Percentiles rank a stretch among this genome's conserved stretches.
phyloP scores from a whole-genome alignment of 345 rosid species.

The Lagerstroemia speciosa region DNA sequence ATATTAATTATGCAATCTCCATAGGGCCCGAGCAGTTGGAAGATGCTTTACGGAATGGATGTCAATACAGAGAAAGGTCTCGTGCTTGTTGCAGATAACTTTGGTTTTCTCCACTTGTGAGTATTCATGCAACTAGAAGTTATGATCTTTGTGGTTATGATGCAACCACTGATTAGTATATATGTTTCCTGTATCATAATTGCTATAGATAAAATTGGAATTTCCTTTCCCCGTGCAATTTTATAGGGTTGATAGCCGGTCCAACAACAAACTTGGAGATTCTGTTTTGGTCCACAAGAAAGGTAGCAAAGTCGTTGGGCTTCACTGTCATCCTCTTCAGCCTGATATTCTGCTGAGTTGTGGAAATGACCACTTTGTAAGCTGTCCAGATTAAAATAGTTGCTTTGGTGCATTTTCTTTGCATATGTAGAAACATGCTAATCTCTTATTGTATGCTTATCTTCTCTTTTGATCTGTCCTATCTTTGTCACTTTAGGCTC shows the following conservation, averaged over 20 bases:
- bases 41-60: slow-evolving; percentile 96
- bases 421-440: background rate
- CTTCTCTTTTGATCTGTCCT: background rate
- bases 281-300: slow-evolving; percentile 80
- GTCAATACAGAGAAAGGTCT: slow-evolving; percentile 67
- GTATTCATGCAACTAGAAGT: slow-evolving; percentile 12
- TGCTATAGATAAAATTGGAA: background rate
- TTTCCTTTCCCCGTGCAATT: slow-evolving; percentile 12
- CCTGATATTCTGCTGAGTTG: slow-evolving; percentile 85
- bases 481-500: slow-evolving; percentile 48
- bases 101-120: slow-evolving; percentile 76
- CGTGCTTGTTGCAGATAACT: slow-evolving; percentile 76
- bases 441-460: background rate
- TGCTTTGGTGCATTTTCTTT: background rate
- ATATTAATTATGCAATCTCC: background rate
- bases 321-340: slow-evolving; percentile 90
- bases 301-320: slow-evolving; percentile 88
- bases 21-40: slow-evolving; percentile 74
- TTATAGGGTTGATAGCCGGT: slow-evolving; percentile 70
- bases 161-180: background rate
- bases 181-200: background rate
- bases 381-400: slow-evolving; percentile 13
- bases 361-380: slow-evolving; percentile 96
- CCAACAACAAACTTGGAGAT: slow-evolving; percentile 41
- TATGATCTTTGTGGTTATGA: background rate